Evolutionary conservation across 2,329 filamentous ascomycete genomes (phyloP), one percentile per base, ranked within the genome.

Genomic region (Beauveria bassiana): DNA sequence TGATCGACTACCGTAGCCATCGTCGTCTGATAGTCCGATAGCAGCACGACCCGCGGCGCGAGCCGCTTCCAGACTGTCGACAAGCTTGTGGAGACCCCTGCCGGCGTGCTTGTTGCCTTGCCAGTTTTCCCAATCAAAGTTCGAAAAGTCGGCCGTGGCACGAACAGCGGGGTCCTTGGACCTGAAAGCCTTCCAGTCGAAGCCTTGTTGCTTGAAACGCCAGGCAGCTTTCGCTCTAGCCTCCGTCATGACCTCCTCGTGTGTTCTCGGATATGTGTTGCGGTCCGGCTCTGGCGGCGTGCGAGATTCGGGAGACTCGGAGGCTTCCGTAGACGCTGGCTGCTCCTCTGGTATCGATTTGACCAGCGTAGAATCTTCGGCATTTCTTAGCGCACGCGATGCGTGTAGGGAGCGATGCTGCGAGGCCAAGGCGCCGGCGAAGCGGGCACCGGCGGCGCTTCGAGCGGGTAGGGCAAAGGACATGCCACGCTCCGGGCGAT

Each of bases 401-500:
- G 60, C 49, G 47, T 62, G 53, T 12, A 62, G 16, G 20, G 22
- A 24, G 24, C 49, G 47, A 20, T 40, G 57, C 24, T 28, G 56
- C 43, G 53, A 52, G 18, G 10, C 26, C 24, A 26, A 14, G 20
- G 38, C n/a, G n/a, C 26, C 31, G 4, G 40, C 26, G 34, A 53
- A 34, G n/a, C 45, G 45, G 46, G 31, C 20, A 22, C 31, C 38
- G 47, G 46, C 10, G 14, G 57, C 49, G 16, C 18, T 26, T 26
- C 52, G 46, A 14, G 53, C 22, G 3, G 40, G 46, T 2, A 52
- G 28, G 18, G 45, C 40, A 45, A 9, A 63, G 10, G 10, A 64
- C 46, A 22, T 20, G 28, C 42, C 31, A 12, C 65, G 31, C 47
- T 73, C 71, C 10, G 73, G 49, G 42, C 67, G 66, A 61, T 79